Evolutionary conservation across 2,329 filamentous ascomycete species (phyloP).

Genomic region (Cercospora canescens): DNA sequence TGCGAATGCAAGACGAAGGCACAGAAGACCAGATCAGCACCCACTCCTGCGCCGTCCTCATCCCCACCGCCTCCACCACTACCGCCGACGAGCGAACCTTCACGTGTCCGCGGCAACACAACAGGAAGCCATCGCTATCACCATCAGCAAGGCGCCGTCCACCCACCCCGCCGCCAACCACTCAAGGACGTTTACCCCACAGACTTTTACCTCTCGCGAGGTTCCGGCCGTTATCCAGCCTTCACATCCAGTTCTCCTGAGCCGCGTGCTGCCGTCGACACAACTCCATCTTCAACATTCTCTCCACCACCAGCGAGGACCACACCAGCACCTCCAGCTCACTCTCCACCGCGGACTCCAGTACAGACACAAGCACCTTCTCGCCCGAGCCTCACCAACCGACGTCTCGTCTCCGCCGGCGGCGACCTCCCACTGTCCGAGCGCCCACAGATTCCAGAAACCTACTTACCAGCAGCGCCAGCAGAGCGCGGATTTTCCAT

Average conservation of each 20-base stretch:
- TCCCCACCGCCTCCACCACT: not conserved
- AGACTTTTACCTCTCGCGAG: not conserved
- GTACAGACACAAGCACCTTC: not conserved
- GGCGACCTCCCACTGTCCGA: not conserved
- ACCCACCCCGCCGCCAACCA: not conserved
- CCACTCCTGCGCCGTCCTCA: not conserved
- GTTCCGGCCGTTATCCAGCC: constrained; percentile 1
- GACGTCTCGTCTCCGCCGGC: constrained; percentile 2
- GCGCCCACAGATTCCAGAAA: not conserved
- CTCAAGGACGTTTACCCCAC: not conserved
- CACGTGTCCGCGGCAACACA: not conserved
- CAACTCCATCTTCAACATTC: not conserved
- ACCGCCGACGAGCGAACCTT: not conserved
- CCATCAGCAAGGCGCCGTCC: not conserved
- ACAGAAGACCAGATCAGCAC: not conserved
- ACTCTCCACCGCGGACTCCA: not conserved
- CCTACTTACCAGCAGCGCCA: not conserved
- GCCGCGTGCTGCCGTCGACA: not conserved
- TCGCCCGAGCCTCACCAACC: not conserved
- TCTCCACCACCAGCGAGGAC: not conserved
- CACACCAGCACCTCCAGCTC: not conserved
- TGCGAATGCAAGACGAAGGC: not conserved
- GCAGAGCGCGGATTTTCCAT: not conserved
- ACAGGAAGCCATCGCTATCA: not conserved
- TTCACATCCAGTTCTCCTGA: not conserved